Evolutionary conservation across 2,329 filamentous ascomycete genomes (phyloP), one percentile per base, ranked within the genome.

Genomic region (Ustulina deusta): DNA sequence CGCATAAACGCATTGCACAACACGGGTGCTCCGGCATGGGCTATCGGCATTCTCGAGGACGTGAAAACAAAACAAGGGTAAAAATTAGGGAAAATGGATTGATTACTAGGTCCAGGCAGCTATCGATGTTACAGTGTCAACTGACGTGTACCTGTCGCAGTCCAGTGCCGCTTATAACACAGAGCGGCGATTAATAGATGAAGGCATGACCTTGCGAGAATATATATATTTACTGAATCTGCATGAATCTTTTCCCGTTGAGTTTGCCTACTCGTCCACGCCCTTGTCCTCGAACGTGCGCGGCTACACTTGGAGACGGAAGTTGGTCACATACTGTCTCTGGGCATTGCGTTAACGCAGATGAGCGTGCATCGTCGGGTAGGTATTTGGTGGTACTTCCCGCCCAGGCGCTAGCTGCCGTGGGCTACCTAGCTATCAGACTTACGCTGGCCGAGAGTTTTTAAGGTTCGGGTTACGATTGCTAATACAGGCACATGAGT

Each of bases 1-100:
- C 55, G 62, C 56, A 59, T 55, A 55, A 55, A 57, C 27, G 52
- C 51, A 63, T 66, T 55, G 40, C 38, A 66, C 38, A 60, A 61
- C 36, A 54, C 49, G 40, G 25, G 42, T 38, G 54, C 51, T 51
- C 61, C 51, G 65, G 34, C 51, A 65, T 25, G 57, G 44, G 51
- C 51, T 56, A 64, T 60, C 38, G 52, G 57, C 42, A 63, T 61
- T 48, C 38, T 69, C 61, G 29, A 22, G 51, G 40, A 62, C 25
- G 55, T 17, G 46, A 57, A 68, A 69, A 62, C 42, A 62, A 55
- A 62, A 56, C 11, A 54, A 29, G 60, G 48, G n/a, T 29, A 15
- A 55, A 67, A 63, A 57, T 3, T 58, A 46, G 22, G 42, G 61
- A 42, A 46, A 67, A 51, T 15, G 51, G 49, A 54, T 20, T 7